These are phyloP conservation scores for Westerdykella aurantiaca DNA, from an alignment of 2,329 filamentous ascomycete species.

Conservation along the genomic window DNA sequence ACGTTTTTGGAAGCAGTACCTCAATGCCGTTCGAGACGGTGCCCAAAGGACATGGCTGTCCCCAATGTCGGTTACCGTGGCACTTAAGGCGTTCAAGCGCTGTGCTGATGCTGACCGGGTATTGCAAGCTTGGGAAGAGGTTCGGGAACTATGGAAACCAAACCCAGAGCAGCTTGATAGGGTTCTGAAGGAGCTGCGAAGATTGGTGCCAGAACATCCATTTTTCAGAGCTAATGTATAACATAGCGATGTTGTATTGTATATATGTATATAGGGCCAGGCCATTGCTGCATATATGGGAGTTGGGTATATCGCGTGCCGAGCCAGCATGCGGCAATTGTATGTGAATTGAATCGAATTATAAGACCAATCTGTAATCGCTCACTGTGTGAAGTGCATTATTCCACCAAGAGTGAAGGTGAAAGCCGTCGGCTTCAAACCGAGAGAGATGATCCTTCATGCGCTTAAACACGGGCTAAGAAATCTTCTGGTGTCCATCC, in stretches of 20 bases:
- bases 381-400: no score
- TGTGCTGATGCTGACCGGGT: conserved; percentile 51
- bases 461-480: no score
- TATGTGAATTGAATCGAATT: no score
- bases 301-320: no score
- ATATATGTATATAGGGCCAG: no score
- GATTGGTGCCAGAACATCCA: conserved; percentile 13
- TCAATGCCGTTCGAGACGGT: conserved; percentile 14
- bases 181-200: conserved; percentile 20
- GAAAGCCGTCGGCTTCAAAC: no score
- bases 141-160: conserved; percentile 36
- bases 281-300: no score
- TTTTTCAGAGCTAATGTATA: conserved; percentile 9
- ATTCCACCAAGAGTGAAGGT: no score
- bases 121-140: conserved; percentile 50
- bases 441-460: no score
- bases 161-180: conserved; percentile 30
- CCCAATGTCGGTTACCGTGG: conserved; percentile 20
- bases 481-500: no score
- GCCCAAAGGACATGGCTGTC: conserved; percentile 26
- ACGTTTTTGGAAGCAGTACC: conserved; percentile 23
- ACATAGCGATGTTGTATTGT: not conserved
- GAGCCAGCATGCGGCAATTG: no score
- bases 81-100: conserved; percentile 54
- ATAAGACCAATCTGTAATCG: no score